Evolutionary conservation across 805 yeast species (phyloP).

Genomic region (Candida patagonica): DNA sequence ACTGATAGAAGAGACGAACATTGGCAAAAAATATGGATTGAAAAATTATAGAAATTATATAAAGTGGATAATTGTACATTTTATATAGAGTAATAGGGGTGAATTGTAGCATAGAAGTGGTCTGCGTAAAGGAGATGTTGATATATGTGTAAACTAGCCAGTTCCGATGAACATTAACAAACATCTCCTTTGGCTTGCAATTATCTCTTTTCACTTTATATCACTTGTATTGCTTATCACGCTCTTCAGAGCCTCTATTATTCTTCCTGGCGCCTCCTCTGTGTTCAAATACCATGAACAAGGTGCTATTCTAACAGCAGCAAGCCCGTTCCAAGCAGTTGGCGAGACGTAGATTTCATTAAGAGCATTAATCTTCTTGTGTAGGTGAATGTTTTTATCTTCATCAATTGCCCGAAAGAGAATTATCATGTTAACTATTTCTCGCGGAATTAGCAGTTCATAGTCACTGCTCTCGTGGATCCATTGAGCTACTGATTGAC

Average conservation of each 20-base stretch:
- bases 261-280: not conserved
- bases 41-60: too few relatives aligned
- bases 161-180: too few relatives aligned
- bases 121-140: too few relatives aligned
- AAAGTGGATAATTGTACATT: too few relatives aligned
- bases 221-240: not conserved
- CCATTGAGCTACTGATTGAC: constrained; percentile 11
- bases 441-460: constrained; percentile 11
- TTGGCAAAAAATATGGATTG: too few relatives aligned
- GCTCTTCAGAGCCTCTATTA: not conserved
- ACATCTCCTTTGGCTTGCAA: too few relatives aligned
- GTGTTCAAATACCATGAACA: constrained; percentile 15
- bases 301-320: constrained; percentile 19
- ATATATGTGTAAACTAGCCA: too few relatives aligned
- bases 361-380: constrained; percentile 12
- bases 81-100: too few relatives aligned
- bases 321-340: constrained; percentile 15
- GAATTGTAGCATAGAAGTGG: too few relatives aligned
- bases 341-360: constrained; percentile 15
- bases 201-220: too few relatives aligned
- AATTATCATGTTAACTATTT: constrained; percentile 13
- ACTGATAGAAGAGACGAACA: too few relatives aligned
- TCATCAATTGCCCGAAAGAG: constrained; percentile 16
- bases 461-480: constrained; percentile 11
- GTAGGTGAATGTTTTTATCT: constrained; percentile 4